These are phyloP conservation scores for Morella rubra DNA, from an alignment of 306 rosid species.

Conservation along the genomic window DNA sequence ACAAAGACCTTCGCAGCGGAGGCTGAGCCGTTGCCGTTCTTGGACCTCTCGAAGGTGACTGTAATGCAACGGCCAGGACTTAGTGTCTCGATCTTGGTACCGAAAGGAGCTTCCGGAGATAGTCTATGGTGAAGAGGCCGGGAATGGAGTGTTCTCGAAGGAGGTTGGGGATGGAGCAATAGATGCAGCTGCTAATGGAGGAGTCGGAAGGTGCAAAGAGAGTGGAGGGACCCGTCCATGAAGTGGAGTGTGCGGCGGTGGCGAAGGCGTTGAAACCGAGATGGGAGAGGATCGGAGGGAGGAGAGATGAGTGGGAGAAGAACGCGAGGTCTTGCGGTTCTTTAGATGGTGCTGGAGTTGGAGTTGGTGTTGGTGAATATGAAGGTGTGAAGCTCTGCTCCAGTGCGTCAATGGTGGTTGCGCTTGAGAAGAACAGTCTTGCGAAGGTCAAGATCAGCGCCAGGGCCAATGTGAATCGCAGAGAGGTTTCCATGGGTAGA, in stretches of 20 bases:
- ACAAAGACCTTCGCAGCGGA: constrained; percentile 42
- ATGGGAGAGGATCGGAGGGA: constrained; percentile 66
- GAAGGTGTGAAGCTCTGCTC: constrained; percentile 30
- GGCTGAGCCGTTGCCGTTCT: constrained; percentile 10
- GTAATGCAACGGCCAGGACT: constrained; percentile 73
- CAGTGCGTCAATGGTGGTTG: not conserved
- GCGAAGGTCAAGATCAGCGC: constrained; percentile 21
- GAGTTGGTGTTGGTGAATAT: not conserved
- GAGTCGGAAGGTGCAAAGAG: constrained; percentile 65
- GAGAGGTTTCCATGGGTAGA: constrained; percentile 37
- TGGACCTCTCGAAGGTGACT: constrained; percentile 43
- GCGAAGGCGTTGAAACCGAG: constrained; percentile 69
- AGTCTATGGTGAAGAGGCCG: constrained; percentile 61
- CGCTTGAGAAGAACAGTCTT: constrained; percentile 19
- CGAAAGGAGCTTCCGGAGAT: constrained; percentile 59
- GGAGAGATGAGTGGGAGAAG: constrained; percentile 2
- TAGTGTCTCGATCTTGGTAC: constrained; percentile 67
- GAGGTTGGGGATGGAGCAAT: constrained; percentile 58
- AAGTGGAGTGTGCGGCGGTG: constrained; percentile 47
- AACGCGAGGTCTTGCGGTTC: too few relatives aligned
- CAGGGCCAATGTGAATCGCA: constrained; percentile 27
- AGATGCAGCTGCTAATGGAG: constrained; percentile 47
- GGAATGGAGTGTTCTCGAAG: constrained; percentile 68
- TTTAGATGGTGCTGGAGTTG: not conserved
- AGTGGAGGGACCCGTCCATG: constrained; percentile 64